Evolutionary conservation across 805 yeast genomes (phyloP).

Genomic region (Hanseniaspora guilliermondii): DNA sequence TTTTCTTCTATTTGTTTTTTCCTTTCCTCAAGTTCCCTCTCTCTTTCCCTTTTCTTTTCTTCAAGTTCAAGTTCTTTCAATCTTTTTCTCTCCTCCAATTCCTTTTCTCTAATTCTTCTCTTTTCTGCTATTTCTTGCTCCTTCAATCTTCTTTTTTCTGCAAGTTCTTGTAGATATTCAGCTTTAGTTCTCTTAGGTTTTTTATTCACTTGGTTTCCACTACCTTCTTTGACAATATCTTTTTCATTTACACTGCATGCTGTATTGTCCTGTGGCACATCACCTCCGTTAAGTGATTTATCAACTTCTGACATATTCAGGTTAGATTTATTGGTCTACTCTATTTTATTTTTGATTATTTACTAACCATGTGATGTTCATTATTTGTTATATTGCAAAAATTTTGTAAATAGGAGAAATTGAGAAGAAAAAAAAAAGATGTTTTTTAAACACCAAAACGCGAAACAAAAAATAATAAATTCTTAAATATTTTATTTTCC

Average conservation of each 20-base stretch:
- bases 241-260: slow-evolving; percentile 12
- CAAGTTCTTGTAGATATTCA: slow-evolving; percentile 18
- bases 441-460: background rate
- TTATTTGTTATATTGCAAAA: background rate
- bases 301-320: no score
- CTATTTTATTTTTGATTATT: no score
- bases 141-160: slow-evolving; percentile 15
- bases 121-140: slow-evolving; percentile 19
- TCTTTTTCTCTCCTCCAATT: slow-evolving; percentile 15
- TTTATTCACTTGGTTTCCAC: slow-evolving; percentile 20
- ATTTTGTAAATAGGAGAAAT: no score
- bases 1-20: slow-evolving; percentile 16
- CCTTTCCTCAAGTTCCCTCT: slow-evolving; percentile 17
- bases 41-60: slow-evolving; percentile 9
- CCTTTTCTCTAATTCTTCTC: slow-evolving; percentile 20
- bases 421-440: background rate
- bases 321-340: no score
- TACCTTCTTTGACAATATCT: slow-evolving; percentile 15
- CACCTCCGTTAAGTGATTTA: background rate
- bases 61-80: background rate
- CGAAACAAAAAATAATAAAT: background rate
- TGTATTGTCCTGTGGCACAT: background rate
- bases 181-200: slow-evolving; percentile 15
- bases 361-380: no score
- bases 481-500: no score